Evolutionary conservation across 148 eudicot species (phyloP).

Genomic region (Rhododendron molle): DNA sequence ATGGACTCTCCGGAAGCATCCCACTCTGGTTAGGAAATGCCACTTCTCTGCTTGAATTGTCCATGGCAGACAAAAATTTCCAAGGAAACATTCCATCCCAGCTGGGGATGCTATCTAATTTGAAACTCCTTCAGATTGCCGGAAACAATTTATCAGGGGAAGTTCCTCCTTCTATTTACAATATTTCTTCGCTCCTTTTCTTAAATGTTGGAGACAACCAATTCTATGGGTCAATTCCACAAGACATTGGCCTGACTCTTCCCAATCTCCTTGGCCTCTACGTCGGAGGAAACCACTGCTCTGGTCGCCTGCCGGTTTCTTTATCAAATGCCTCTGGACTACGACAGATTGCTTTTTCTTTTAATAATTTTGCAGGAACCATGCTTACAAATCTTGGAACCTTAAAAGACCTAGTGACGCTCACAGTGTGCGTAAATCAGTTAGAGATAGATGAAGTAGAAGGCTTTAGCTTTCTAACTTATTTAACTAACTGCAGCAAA

Average conservation of each 20-base stretch:
- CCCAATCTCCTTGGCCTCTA: conserved; percentile 10
- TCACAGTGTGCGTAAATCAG: neutral
- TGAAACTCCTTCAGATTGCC: too few species aligned
- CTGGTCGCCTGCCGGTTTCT: conserved; percentile 9
- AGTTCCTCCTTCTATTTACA: neutral
- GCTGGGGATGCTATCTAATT: too few species aligned
- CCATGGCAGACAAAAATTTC: too few species aligned
- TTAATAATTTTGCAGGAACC: neutral
- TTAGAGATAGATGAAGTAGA: neutral
- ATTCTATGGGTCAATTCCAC: neutral
- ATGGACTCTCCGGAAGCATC: neutral
- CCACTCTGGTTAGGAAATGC: too few species aligned
- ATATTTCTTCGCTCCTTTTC: neutral
- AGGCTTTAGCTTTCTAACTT: conserved; percentile 15
- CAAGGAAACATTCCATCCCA: too few species aligned
- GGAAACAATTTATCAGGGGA: neutral
- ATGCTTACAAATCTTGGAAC: conserved; percentile 6
- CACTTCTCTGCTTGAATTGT: too few species aligned
- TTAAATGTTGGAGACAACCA: neutral
- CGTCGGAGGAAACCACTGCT: conserved; percentile 1
- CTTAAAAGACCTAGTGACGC: neutral
- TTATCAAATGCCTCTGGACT: conserved; percentile 14
- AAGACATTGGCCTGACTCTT: conserved; percentile 1
- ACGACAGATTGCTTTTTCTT: neutral
- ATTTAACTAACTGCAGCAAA: conserved; percentile 17